Conservation (phyloP, 352 stramenopile species). For the Phytopythium oedochilum region DNA sequence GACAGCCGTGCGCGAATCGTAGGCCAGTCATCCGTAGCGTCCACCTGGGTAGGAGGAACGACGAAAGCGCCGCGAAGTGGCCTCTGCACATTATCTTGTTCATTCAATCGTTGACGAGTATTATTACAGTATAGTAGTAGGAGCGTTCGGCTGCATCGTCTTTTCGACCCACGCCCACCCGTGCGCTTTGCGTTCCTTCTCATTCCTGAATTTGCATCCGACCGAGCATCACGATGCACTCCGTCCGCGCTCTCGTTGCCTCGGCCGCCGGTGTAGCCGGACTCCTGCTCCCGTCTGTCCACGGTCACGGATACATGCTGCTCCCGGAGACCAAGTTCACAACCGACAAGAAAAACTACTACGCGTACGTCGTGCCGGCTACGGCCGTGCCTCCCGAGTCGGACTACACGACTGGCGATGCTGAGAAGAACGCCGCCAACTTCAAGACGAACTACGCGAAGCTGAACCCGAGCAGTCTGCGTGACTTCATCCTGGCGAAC, state of each 20-base stretch:
- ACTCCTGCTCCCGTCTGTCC: slow-evolving; percentile 8
- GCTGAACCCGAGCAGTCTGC: slow-evolving; percentile 7
- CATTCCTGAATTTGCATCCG: slow-evolving; percentile 2
- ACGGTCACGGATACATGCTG: slow-evolving; percentile 18
- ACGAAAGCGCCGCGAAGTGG: too few relatives aligned
- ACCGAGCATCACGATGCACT: neutral
- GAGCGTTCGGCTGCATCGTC: too few relatives aligned
- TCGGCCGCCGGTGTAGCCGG: slow-evolving; percentile 1
- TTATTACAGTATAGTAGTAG: too few relatives aligned
- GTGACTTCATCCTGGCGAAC: slow-evolving; percentile 10
- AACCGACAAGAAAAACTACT: slow-evolving; percentile 19
- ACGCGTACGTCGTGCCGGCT: slow-evolving; percentile 10
- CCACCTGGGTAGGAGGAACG: neutral
- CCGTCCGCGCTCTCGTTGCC: slow-evolving; percentile 1
- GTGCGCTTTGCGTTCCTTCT: too few relatives aligned
- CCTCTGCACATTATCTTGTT: neutral
- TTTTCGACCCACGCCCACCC: too few relatives aligned
- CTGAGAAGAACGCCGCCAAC: slow-evolving; percentile 13
- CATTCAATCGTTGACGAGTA: neutral
- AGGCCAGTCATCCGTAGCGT: neutral
- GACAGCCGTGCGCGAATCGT: neutral
- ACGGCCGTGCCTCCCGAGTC: slow-evolving; percentile 11
- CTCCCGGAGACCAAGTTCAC: slow-evolving; percentile 21
- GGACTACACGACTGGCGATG: slow-evolving; percentile 14
- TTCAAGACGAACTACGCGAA: slow-evolving; percentile 11